Conservation (phyloP, 2,329 filamentous ascomycete genomes). For the Diaporthe citriasiana region DNA sequence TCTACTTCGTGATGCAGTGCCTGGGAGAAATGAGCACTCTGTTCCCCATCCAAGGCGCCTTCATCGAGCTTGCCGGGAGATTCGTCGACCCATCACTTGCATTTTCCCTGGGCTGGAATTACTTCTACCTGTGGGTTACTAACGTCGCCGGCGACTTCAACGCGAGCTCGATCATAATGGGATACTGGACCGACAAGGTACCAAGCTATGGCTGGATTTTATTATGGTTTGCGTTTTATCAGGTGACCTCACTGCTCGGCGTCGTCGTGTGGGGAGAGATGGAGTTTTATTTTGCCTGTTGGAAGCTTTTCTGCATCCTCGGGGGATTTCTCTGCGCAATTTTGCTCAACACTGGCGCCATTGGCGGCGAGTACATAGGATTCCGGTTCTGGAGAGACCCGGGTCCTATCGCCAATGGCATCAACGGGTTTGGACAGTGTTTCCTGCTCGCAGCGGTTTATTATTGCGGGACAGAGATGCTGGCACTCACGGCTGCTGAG, state of each 20-base stretch:
- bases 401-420: slow-evolving; percentile 52
- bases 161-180: slow-evolving; percentile 59
- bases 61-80: slow-evolving; percentile 64
- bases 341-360: slow-evolving; percentile 52
- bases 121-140: slow-evolving; percentile 63
- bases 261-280: slow-evolving; percentile 51
- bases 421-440: slow-evolving; percentile 53
- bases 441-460: slow-evolving; percentile 55
- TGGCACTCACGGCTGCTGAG: slow-evolving; percentile 54
- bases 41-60: slow-evolving; percentile 66
- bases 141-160: slow-evolving; percentile 60
- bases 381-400: slow-evolving; percentile 53
- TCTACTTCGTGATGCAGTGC: slow-evolving; percentile 62
- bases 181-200: slow-evolving; percentile 59
- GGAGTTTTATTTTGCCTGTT: slow-evolving; percentile 51
- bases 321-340: slow-evolving; percentile 53
- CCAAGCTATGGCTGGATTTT: slow-evolving; percentile 62
- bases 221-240: slow-evolving; percentile 60
- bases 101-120: slow-evolving; percentile 64
- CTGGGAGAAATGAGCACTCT: slow-evolving; percentile 69
- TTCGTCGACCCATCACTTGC: slow-evolving; percentile 64
- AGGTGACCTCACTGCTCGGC: slow-evolving; percentile 54
- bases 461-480: slow-evolving; percentile 54
- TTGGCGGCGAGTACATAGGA: slow-evolving; percentile 53
- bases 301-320: slow-evolving; percentile 53